Evolutionary conservation across 1,139 yeast species (phyloP), one percentile per base, ranked within the genome.

Genomic region (Suhomyces ambrosiae): DNA sequence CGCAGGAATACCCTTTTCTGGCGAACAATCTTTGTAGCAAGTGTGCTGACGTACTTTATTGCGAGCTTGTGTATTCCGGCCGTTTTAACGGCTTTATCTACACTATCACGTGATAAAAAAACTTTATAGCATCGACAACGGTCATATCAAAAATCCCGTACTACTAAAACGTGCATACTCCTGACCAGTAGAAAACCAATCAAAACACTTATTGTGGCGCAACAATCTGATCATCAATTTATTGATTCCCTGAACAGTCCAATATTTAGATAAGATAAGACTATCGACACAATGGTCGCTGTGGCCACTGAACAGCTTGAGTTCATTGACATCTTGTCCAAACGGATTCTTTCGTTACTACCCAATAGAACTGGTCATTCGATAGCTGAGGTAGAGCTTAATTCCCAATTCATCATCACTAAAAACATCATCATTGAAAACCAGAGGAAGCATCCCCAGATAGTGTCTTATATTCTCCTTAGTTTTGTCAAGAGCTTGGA

Each of bases 311-410:
- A 40, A 18, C 37, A 34, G 31, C 41, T 41, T 32, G 48, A 45
- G 38, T 49, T 47, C 42, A 47, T 47, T 22, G 50, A 40, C 13
- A 43, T 40, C 35, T 32, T 50, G 16, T 30, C 51, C 6, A 57
- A 55, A 43, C 49, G 73, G 37, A 49, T 68, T 22, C 65, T 60
- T 29, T 57, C 66, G 17, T 54, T 70, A 25, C 54, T 71, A 23
- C 76, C 76, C 10, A 59, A 56, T 44, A 50, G 67, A 24, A 67
- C 75, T 1, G 74, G 75, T 7, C 60, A 63, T 43, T 51, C 68
- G 4, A 46, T 66, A n/a, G 61, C 62, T n/a, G 76, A 71, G 43
- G 71, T 71, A 7, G 76, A 71, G 49, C 52, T 69, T 30, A 68
- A 69, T 41, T 69, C 71, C 6, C 76, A 69, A 46, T 71, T 60